Conservation (phyloP, 192 early-diverging fungal species). For the Backusella psychrophila region DNA sequence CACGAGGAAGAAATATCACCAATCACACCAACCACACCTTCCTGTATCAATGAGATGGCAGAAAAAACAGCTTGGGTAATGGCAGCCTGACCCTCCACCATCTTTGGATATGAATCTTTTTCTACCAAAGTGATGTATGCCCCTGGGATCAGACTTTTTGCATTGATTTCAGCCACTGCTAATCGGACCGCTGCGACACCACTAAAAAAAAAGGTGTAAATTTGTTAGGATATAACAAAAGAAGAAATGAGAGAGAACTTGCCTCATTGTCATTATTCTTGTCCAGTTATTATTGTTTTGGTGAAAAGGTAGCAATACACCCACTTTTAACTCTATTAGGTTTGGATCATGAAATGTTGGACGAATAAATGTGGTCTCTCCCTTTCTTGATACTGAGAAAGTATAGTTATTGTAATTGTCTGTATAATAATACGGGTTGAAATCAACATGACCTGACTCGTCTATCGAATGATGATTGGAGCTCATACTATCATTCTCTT, state of each 20-base stretch:
- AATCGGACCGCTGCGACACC: constrained; percentile 48
- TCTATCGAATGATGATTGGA: background rate
- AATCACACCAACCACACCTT: constrained; percentile 48
- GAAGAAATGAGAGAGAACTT: background rate
- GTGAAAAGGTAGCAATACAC: constrained; percentile 34
- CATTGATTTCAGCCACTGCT: constrained; percentile 48
- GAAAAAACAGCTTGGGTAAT: constrained; percentile 49
- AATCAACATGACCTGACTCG: background rate
- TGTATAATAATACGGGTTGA: background rate
- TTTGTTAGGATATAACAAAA: background rate
- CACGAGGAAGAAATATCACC: constrained; percentile 47
- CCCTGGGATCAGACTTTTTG: constrained; percentile 44
- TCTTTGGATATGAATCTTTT: constrained; percentile 47
- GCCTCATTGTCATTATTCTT: constrained; percentile 33
- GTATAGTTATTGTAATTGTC: constrained; percentile 25
- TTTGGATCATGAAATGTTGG: constrained; percentile 14
- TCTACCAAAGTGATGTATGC: constrained; percentile 48
- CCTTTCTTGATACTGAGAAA: constrained; percentile 10
- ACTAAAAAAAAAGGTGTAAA: constrained; percentile 19
- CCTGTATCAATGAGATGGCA: constrained; percentile 43
- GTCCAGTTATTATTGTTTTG: constrained; percentile 34
- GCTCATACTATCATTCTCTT: background rate
- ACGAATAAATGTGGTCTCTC: constrained; percentile 21
- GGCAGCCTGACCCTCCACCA: constrained; percentile 39
- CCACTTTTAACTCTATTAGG: constrained; percentile 27